Evolutionary conservation across 768 basidiomycete genomes (phyloP), one percentile per base, ranked within the genome.

Genomic region (Leccinum barrowsii): DNA sequence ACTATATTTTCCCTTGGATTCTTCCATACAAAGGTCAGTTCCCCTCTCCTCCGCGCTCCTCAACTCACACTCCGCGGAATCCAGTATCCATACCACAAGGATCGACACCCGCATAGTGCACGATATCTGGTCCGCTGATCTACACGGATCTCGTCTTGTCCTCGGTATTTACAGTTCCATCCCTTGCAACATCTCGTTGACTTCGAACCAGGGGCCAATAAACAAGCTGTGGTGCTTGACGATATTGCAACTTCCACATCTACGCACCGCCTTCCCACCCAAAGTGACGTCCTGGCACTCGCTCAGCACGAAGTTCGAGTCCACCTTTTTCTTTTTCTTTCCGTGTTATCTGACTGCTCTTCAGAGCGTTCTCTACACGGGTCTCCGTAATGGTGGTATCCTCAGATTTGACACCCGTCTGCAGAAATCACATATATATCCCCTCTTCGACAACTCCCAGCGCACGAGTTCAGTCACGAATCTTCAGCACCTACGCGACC

Each of bases 251-350:
- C 63, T 2, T 64, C 74, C 30, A 58, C 62, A 2, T 70, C 72
- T 13, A 65, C 79, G 2, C 72, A 74, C 54, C 64, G 71, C 58
- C 67, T 89, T 10, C 70, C 76, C 26, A 87, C 86, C 3, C 62
- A 76, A 19, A 87, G 86, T 54, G 87, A 89, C 63, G 83, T 88
- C 0, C 82, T 90, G 61, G 70, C 86, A 3, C 71, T 88, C n/a
- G 68, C 76, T 50, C 84, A 84, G 63, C 67, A 75, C 50, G 71
- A 79, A 52, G 87, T 86, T 44, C 5, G 76, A 65, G 8, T 32
- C 40, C 7, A 0, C 26, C 8, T 24, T 54, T 34, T 17, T 24
- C 22, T 24, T 21, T 11, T 7, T 26, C 21, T 22, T 19, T 30
- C 56, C 57, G 5, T 46, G 49, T 0, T 12, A 15, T 30, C 7